phyloP scores from a whole-genome alignment of 495 filamentous ascomycete genomes.

The Arthonia radiata region DNA sequence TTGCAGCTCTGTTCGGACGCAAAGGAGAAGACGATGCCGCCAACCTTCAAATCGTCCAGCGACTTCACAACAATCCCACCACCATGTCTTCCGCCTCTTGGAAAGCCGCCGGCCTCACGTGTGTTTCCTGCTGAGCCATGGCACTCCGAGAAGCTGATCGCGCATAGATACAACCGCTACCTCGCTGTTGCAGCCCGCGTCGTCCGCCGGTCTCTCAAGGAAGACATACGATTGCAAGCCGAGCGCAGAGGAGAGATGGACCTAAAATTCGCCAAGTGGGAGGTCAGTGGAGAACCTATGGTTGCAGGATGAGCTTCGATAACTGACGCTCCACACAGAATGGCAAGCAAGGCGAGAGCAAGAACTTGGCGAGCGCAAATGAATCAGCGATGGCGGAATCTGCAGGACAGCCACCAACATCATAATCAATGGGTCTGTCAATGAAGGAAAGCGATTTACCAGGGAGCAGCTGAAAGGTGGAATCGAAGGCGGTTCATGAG shows the following conservation, averaged over 20 bases:
- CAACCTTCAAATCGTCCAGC: too few relatives aligned
- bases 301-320: neutral
- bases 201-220: conserved; percentile 82
- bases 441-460: too few relatives aligned
- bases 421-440: too few relatives aligned
- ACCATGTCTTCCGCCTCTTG: too few relatives aligned
- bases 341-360: conserved; percentile 84
- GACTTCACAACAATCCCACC: too few relatives aligned
- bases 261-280: conserved; percentile 85
- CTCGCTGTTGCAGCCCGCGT: conserved; percentile 50
- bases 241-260: conserved; percentile 83
- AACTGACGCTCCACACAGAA: conserved; percentile 28
- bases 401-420: neutral
- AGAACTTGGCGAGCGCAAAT: conserved; percentile 51
- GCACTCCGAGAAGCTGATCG: conserved; percentile 6
- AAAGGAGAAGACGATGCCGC: too few relatives aligned
- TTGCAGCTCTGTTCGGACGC: too few relatives aligned
- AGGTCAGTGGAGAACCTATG: conserved; percentile 35
- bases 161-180: conserved; percentile 58
- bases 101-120: conserved; percentile 96
- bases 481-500: too few relatives aligned
- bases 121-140: conserved; percentile 14
- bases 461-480: too few relatives aligned
- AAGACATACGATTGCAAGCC: conserved; percentile 58
- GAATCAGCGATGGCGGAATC: conserved; percentile 29